Percentiles rank a stretch among this genome's conserved stretches.
Conservation (phyloP, 2,329 filamentous ascomycete species). For the Pseudogymnoascus sp. region DNA sequence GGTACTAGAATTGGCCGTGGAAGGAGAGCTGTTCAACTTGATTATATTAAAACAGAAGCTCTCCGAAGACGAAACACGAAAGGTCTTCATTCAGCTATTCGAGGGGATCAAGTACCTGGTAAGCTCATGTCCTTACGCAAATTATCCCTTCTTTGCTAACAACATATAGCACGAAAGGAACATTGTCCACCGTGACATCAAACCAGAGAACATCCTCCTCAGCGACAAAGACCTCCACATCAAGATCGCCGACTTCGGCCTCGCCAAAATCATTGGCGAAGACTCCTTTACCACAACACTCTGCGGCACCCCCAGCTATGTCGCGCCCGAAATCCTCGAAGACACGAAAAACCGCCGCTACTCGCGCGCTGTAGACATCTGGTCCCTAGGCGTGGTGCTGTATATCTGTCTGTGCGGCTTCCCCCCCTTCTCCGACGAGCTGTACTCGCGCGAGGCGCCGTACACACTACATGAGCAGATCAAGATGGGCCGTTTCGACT, state of each 20-base stretch:
- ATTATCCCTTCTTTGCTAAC: constrained; percentile 22
- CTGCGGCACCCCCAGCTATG: constrained; percentile 94
- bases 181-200: constrained; percentile 95
- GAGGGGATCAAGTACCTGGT: constrained; percentile 93
- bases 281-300: constrained; percentile 96
- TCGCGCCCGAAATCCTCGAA: constrained; percentile 89
- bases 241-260: constrained; percentile 91
- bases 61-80: constrained; percentile 72
- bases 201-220: constrained; percentile 90
- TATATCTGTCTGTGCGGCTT: constrained; percentile 98
- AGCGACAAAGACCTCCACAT: constrained; percentile 76
- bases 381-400: constrained; percentile 94
- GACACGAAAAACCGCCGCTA: constrained; percentile 77
- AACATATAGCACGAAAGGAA: constrained; percentile 76
- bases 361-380: constrained; percentile 89
- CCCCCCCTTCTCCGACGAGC: constrained; percentile 92
- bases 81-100: constrained; percentile 84
- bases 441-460: constrained; percentile 72
- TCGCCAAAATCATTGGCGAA: constrained; percentile 97
- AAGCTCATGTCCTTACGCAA: constrained; percentile 29
- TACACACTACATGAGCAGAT: constrained; percentile 86
- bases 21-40: constrained; percentile 92
- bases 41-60: constrained; percentile 89
- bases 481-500: constrained; percentile 80
- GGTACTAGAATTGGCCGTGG: constrained; percentile 79